These are phyloP conservation scores for Leccinum subfulvum DNA, from an alignment of 1,284 basidiomycete genomes.

Conservation along the genomic window DNA sequence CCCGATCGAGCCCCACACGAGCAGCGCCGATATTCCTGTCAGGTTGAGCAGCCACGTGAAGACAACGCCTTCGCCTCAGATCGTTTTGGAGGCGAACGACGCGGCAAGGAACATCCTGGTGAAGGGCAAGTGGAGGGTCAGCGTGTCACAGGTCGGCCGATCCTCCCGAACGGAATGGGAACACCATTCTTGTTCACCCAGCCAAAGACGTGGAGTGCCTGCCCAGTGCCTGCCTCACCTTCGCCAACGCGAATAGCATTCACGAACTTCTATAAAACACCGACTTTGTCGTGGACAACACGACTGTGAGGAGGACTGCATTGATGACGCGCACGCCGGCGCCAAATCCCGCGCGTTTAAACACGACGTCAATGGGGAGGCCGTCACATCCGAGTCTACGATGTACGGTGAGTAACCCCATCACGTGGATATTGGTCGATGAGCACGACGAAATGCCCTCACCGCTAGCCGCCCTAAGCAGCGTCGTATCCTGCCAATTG, in stretches of 20 bases:
- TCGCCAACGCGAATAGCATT: constrained; percentile 54
- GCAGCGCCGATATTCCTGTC: constrained; percentile 66
- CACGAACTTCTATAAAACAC: constrained; percentile 67
- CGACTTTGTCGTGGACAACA: constrained; percentile 57
- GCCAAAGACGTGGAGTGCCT: constrained; percentile 45
- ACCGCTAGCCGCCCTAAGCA: constrained; percentile 47
- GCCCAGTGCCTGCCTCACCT: constrained; percentile 36
- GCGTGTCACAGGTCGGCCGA: background rate
- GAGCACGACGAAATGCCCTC: constrained; percentile 1
- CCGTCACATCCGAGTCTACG: constrained; percentile 44
- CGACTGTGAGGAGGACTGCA: constrained; percentile 67
- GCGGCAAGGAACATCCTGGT: constrained; percentile 44
- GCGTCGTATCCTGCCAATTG: constrained; percentile 48
- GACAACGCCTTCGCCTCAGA: constrained; percentile 53
- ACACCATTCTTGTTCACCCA: constrained; percentile 63
- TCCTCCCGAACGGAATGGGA: constrained; percentile 40
- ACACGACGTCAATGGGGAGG: constrained; percentile 61
- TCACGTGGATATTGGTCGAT: constrained; percentile 5
- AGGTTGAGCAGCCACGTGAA: constrained; percentile 66
- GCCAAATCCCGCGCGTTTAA: constrained; percentile 55
- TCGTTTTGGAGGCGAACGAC: constrained; percentile 47
- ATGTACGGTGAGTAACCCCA: background rate
- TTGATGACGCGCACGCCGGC: constrained; percentile 57
- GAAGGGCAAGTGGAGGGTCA: constrained; percentile 5
- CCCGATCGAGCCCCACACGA: constrained; percentile 64